These are phyloP conservation scores for Alisma plantagoaquatica DNA, from an alignment of 106 monocot genomes.

Conservation along the genomic window DNA sequence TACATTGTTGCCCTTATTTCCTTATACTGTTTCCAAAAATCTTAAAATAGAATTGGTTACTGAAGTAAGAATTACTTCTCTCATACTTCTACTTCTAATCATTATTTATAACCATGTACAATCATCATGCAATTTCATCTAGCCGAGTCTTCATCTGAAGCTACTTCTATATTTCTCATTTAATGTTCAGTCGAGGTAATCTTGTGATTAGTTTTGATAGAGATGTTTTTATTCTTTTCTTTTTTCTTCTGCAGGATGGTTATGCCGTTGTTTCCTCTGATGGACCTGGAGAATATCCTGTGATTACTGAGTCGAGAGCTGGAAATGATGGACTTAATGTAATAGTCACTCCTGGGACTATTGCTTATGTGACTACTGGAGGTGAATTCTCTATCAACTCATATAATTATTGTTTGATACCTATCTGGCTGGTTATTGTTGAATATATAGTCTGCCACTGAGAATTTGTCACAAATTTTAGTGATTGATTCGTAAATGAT, in stretches of 20 bases:
- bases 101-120: too few species aligned
- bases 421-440: not conserved
- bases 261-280: slow-evolving; percentile 92
- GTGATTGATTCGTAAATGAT: not conserved
- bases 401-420: not conserved
- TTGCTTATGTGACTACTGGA: slow-evolving; percentile 98
- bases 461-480: too few species aligned
- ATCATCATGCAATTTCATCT: not conserved
- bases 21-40: too few species aligned
- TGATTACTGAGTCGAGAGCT: slow-evolving; percentile 84
- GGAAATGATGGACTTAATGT: slow-evolving; percentile 68
- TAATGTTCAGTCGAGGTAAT: not conserved
- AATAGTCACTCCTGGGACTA: slow-evolving; percentile 48
- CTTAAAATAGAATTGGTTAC: too few species aligned
- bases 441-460: not conserved
- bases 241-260: slow-evolving; percentile 56
- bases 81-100: too few species aligned
- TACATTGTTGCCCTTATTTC: too few species aligned
- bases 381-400: slow-evolving; percentile 30
- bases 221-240: not conserved
- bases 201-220: not conserved
- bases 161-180: not conserved
- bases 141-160: not conserved
- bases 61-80: too few species aligned
- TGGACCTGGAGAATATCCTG: slow-evolving; percentile 86